Percentiles rank a stretch among this genome's conserved stretches.
phyloP scores from a whole-genome alignment of 768 basidiomycete genomes.

The Tulasnella sp. region DNA sequence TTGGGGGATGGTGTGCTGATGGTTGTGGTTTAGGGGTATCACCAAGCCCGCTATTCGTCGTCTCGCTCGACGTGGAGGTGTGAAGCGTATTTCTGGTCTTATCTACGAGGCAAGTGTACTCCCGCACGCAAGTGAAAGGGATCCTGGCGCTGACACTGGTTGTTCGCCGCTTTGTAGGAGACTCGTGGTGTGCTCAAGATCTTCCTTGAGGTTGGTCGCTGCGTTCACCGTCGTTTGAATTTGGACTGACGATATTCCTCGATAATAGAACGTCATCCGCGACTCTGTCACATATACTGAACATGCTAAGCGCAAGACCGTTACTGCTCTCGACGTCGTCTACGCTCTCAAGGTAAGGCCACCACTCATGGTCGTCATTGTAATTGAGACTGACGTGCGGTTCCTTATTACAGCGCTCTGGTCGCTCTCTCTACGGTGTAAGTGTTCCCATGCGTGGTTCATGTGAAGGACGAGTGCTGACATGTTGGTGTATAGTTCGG shows the following conservation, averaged over 20 bases:
- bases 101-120: slow-evolving; percentile 30
- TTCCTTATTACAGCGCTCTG: slow-evolving; percentile 2
- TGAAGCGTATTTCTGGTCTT: slow-evolving; percentile 41
- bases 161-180: slow-evolving; percentile 29
- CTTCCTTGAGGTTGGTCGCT: slow-evolving; percentile 31
- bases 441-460: background rate
- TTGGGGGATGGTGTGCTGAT: background rate
- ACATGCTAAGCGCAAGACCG: slow-evolving; percentile 39
- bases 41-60: slow-evolving; percentile 45
- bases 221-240: background rate
- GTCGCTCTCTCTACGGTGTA: slow-evolving; percentile 18
- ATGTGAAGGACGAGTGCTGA: background rate
- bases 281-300: slow-evolving; percentile 47
- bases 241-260: background rate
- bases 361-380: background rate
- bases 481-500: slow-evolving; percentile 23
- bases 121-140: background rate
- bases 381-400: background rate
- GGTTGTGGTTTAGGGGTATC: slow-evolving; percentile 37
- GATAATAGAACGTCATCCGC: slow-evolving; percentile 34
- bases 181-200: slow-evolving; percentile 45
- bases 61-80: slow-evolving; percentile 43
- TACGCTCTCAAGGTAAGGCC: slow-evolving; percentile 38
- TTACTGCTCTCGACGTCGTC: slow-evolving; percentile 43
- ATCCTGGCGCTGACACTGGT: background rate